Percentiles rank a stretch among this genome's conserved stretches.
phyloP scores from a whole-genome alignment of 805 yeast genomes.

The Metschnikowia corniflorae region DNA sequence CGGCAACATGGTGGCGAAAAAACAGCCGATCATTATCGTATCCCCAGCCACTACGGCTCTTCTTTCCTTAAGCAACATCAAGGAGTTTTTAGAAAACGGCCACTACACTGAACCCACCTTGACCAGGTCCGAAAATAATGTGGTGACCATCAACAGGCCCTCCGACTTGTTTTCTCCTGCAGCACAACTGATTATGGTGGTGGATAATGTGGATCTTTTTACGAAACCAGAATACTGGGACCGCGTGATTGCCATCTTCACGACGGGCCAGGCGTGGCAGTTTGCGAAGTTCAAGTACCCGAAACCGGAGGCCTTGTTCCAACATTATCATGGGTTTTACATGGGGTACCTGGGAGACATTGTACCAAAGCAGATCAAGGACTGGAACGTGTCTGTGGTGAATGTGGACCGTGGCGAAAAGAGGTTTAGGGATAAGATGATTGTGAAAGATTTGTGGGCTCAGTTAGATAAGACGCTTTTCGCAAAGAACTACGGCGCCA shows the following conservation, averaged over 20 bases:
- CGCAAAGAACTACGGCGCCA: slow-evolving; percentile 52
- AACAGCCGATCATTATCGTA: slow-evolving; percentile 42
- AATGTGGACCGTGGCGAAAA: slow-evolving; percentile 71
- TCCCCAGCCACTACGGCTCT: slow-evolving; percentile 45
- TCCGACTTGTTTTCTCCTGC: slow-evolving; percentile 52
- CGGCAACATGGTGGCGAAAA: slow-evolving; percentile 19
- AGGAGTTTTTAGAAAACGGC: slow-evolving; percentile 63
- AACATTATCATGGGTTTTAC: slow-evolving; percentile 78
- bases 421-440: slow-evolving; percentile 86
- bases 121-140: slow-evolving; percentile 31
- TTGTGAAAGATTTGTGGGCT: slow-evolving; percentile 82
- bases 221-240: slow-evolving; percentile 98
- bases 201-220: slow-evolving; percentile 76
- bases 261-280: slow-evolving; percentile 98
- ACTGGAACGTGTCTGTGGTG: slow-evolving; percentile 86
- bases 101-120: slow-evolving; percentile 52
- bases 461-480: slow-evolving; percentile 70
- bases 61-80: slow-evolving; percentile 37
- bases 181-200: slow-evolving; percentile 68
- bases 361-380: slow-evolving; percentile 67
- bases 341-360: slow-evolving; percentile 75
- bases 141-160: slow-evolving; percentile 51
- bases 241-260: slow-evolving; percentile 90
- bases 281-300: slow-evolving; percentile 82
- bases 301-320: slow-evolving; percentile 77